Evolutionary conservation across 768 basidiomycete species (phyloP), one percentile per base, ranked within the genome.

Genomic region (Auriscalpium orientale): DNA sequence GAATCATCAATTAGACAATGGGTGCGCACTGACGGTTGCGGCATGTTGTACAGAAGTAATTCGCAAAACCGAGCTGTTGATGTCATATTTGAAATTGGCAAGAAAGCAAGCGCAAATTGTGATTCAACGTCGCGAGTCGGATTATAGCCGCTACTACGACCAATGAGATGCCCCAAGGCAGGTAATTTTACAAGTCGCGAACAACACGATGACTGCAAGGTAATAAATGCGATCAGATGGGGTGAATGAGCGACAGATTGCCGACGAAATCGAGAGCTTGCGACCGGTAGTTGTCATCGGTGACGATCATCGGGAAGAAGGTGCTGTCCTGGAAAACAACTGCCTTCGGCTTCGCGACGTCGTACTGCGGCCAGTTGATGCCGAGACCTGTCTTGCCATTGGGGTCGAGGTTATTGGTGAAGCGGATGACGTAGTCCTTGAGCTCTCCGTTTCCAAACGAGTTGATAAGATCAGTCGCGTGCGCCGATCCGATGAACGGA

Each of bases 401-500:
- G 49, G 69, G 69, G 51, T 70, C 60, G 44, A 67, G 62, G 37
- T 60, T 52, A 55, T 65, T 68, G 28, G 60, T 61, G 57, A 70
- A 70, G 59, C 65, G 60, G 52, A 70, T 57, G 46, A 68, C 51
- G 58, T 64, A 66, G 58, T 69, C 67, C n/a, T 56, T 55, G 35
- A 66, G 36, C 16, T 68, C 63, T n/a, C 62, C 62, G 33, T 57
- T 53, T 18, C 56, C 64, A 51, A 56, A 67, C 8, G 65, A 52
- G 43, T 62, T 62, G 1, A 60, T 45, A 9, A 69, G 48, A 48
- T 69, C 69, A 13, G 59, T 65, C 3, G 49, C 62, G 51, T 67
- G 66, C 0, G 55, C 58, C 61, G 80, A 71, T 51, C 80, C 80
- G 1, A 81, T 62, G 47, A 72, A 56, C 7, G 76, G 76, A 0